phyloP scores from a whole-genome alignment of 2,329 filamentous ascomycete species.

The Neonectria neomacrospora region DNA sequence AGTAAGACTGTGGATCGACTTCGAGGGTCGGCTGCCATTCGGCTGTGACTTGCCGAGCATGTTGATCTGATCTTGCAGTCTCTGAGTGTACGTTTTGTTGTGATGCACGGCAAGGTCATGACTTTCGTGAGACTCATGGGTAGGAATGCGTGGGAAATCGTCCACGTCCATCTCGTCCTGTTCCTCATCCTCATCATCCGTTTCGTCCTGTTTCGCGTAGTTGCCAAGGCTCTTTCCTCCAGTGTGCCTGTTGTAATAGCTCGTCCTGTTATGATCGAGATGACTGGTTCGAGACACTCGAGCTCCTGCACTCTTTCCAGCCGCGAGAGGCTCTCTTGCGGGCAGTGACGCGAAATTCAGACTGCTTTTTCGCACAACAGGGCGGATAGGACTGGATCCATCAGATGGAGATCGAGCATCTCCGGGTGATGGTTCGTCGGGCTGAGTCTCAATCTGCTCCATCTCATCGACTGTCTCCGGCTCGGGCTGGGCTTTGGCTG shows the following conservation, averaged over 20 bases:
- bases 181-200: conserved; percentile 57
- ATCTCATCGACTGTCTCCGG: conserved; percentile 8
- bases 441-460: conserved; percentile 29
- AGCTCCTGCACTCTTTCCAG: conserved; percentile 83
- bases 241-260: conserved; percentile 78
- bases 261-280: conserved; percentile 76
- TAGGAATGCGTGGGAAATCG: conserved; percentile 51
- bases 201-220: conserved; percentile 54
- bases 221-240: conserved; percentile 77
- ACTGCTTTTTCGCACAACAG: conserved; percentile 89
- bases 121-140: conserved; percentile 54
- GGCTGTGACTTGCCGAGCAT: conserved; percentile 70
- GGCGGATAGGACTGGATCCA: conserved; percentile 78
- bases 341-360: conserved; percentile 94
- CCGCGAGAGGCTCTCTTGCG: conserved; percentile 85
- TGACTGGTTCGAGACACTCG: conserved; percentile 82
- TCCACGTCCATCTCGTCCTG: conserved; percentile 64
- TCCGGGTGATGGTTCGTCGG: conserved; percentile 46
- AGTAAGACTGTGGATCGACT: conserved; percentile 56
- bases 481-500: conserved; percentile 9
- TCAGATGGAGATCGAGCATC: conserved; percentile 73
- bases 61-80: conserved; percentile 92
- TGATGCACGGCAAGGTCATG: conserved; percentile 61
- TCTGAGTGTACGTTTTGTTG: conserved; percentile 92
- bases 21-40: conserved; percentile 58